These are phyloP conservation scores for Eucalyptus sideroxylon DNA, from an alignment of 345 rosid genomes.

Conservation along the genomic window DNA sequence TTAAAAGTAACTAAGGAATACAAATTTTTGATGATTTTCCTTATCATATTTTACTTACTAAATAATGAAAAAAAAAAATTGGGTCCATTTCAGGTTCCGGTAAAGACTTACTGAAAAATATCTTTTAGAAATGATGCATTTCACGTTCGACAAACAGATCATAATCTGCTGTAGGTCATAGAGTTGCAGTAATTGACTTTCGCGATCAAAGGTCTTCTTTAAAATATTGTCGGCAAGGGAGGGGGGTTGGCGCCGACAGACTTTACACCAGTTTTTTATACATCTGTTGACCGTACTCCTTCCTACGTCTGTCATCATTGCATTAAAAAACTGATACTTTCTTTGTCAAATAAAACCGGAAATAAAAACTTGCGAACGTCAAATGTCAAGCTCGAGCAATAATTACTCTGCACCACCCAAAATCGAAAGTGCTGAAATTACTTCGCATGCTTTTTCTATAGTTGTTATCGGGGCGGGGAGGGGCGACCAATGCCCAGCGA, in stretches of 20 bases:
- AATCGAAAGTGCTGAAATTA: no score
- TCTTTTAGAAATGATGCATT: background rate
- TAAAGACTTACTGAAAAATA: background rate
- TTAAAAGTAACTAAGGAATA: no score
- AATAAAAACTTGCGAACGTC: background rate
- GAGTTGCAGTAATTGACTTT: background rate
- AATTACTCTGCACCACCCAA: accelerated
- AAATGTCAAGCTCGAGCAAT: background rate
- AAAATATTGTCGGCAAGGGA: background rate
- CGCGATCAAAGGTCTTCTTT: background rate
- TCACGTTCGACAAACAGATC: background rate
- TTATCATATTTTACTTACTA: background rate
- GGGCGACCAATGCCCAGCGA: background rate
- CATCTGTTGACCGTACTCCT: background rate
- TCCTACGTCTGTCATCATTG: background rate
- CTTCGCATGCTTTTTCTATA: background rate
- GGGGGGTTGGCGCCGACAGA: background rate
- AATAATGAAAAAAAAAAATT: no score
- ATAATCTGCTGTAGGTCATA: background rate
- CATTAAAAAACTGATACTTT: background rate
- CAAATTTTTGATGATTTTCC: no score
- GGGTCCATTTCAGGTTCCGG: background rate
- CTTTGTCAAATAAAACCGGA: background rate
- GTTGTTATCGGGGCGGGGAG: background rate
- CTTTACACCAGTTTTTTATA: no score